Conservation (phyloP, 768 basidiomycete genomes). For the Melanogaster broomeanus region DNA sequence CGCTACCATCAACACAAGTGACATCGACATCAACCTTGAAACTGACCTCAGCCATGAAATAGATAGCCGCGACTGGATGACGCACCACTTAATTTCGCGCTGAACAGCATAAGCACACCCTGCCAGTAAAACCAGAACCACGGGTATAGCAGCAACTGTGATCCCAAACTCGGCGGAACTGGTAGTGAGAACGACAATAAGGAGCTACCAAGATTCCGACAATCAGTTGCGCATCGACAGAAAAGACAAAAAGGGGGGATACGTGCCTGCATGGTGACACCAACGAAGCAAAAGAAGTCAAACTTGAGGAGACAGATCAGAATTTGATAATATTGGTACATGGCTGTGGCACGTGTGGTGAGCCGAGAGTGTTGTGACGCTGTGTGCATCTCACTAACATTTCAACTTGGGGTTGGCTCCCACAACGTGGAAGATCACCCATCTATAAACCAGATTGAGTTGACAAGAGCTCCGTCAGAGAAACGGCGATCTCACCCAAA, state of each 20-base stretch:
- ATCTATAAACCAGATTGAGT: constrained; percentile 44
- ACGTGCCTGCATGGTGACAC: constrained; percentile 84
- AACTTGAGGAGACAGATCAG: constrained; percentile 88
- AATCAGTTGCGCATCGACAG: neutral
- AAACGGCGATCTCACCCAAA: constrained; percentile 66
- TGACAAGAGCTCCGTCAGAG: neutral
- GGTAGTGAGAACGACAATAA: constrained; percentile 70
- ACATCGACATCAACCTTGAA: constrained; percentile 68
- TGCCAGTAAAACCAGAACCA: constrained; percentile 67
- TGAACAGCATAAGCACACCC: constrained; percentile 71
- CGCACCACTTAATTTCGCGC: constrained; percentile 78
- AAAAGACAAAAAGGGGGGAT: neutral
- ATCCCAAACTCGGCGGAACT: constrained; percentile 78
- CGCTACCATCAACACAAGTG: constrained; percentile 76
- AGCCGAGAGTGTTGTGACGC: neutral
- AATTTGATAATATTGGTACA: constrained; percentile 89
- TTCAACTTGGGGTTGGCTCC: constrained; percentile 86
- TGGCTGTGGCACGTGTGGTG: constrained; percentile 46
- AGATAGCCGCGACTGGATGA: neutral
- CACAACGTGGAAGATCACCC: constrained; percentile 90
- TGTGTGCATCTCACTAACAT: constrained; percentile 44
- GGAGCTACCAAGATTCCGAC: constrained; percentile 52
- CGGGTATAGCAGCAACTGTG: constrained; percentile 81
- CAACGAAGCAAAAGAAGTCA: constrained; percentile 86
- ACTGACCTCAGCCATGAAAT: constrained; percentile 2